Evolutionary conservation across 768 basidiomycete genomes (phyloP), one percentile per base, ranked within the genome.

Genomic region (Mycena venus): DNA sequence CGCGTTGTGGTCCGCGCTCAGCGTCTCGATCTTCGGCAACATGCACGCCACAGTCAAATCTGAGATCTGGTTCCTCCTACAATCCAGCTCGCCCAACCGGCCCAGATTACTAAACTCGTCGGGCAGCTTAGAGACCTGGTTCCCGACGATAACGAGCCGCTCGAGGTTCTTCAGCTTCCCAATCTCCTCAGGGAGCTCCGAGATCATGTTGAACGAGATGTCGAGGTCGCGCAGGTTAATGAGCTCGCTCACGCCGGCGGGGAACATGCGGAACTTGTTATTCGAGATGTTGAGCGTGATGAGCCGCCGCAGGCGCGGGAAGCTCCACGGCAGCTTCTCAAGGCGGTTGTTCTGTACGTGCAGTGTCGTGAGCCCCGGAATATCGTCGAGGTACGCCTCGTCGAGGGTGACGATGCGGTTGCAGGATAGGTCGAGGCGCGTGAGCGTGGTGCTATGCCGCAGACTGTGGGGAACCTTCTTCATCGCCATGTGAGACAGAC

Each of bases 191-290:
- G 97, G 97, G 2, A 99, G 88, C 60, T 92, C 90, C 0, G 90
- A 87, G 71, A 99, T 92, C 82, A 89, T 91, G 85, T 99, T 99
- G 88, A 99, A 99, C 0, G 98, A 99, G 47, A 98, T 87, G 79
- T 99, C 97, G 29, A 99, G 91, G 78, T 97, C 95, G 42, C 89
- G 85, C 23, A 99, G 90, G n/a, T 85, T 88, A 7, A 86, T 83
- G 80, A 99, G 90, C 73, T 93, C 86, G 81, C 90, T 92, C 31
- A 99, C 89, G 40, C 94, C 94, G 0, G 85, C 76, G 0, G 98
- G 98, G 62, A 99, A 87, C 9, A 79, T 80, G 36, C 89, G 89
- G 82, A 99, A 96, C 81, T 96, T 95, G 88, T 99, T 99, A 83
- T 99, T 99, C 68, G 97, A 98, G 70, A 99, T 93, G 84, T 98